Percentiles rank a stretch among this genome's conserved stretches.
These are phyloP conservation scores for Pseudopithomyces maydicus DNA, from an alignment of 2,329 filamentous ascomycete species.

Conservation along the genomic window DNA sequence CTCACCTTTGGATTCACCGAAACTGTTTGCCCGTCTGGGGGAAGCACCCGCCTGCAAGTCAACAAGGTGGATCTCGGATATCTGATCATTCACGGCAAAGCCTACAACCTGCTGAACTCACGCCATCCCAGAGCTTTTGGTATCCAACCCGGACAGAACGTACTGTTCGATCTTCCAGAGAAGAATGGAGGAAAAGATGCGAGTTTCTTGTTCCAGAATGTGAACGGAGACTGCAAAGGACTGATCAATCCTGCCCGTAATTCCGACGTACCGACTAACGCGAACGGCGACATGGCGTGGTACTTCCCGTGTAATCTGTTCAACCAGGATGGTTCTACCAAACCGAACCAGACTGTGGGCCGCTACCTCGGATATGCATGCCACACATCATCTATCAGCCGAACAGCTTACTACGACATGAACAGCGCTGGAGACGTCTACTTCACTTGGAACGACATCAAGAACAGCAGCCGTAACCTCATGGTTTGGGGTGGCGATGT, in stretches of 20 bases:
- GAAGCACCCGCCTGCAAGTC: constrained; percentile 70
- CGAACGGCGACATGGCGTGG: constrained; percentile 77
- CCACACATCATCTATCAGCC: constrained; percentile 74
- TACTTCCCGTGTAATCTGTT: constrained; percentile 93
- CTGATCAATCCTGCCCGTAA: constrained; percentile 73
- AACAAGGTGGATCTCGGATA: constrained; percentile 82
- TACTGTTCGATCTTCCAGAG: constrained; percentile 83
- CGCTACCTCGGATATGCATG: constrained; percentile 88
- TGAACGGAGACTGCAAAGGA: constrained; percentile 94
- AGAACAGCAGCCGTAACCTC: constrained; percentile 85
- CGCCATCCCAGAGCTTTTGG: constrained; percentile 80
- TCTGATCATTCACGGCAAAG: constrained; percentile 95
- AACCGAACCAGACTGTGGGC: constrained; percentile 73
- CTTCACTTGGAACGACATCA: constrained; percentile 93
- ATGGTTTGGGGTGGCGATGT: constrained; percentile 95
- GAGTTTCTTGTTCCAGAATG: constrained; percentile 97
- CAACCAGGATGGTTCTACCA: constrained; percentile 88
- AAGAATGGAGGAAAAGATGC: constrained; percentile 88
- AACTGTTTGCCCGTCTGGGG: constrained; percentile 77
- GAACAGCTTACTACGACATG: constrained; percentile 77
- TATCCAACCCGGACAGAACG: constrained; percentile 74
- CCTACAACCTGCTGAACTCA: constrained; percentile 80
- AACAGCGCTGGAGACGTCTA: constrained; percentile 81
- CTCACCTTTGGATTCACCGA: constrained; percentile 95
- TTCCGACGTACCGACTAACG: constrained; percentile 81